Base-by-base conservation (phyloP, 2,329 filamentous ascomycete species). In the Pestalotiopsis fici region DNA sequence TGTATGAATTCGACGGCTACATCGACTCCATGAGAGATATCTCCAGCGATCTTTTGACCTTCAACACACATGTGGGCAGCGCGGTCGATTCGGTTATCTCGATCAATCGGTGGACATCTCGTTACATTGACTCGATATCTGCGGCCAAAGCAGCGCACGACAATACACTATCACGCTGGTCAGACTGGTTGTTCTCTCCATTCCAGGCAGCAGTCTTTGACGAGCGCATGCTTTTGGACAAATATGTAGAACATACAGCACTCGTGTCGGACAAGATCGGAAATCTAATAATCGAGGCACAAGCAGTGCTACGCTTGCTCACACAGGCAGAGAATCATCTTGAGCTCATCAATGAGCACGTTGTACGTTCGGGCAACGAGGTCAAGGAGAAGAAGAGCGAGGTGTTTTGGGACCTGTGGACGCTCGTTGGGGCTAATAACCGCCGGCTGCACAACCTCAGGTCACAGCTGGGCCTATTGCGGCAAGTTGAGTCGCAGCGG, bases 1-100 rank as follows among this genome's bases (percentile, higher is more conserved):
- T 93, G 4, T 84, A 90, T 25, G 93, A 95, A 76, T 92, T 97
- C 66, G 88, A 92, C 69, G 88, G 88, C 62, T 97, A 95, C 78
- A 88, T 96, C 71, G 88, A 91, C 11, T 89, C 88, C 0, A 90
- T 91, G 2, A 83, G 88, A 3, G 83, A 86, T 59, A 89, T 91
- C 1, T 88, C 91, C 3, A 83, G 85, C 57, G 89, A 92, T 66
- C 83, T 96, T 4, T 90, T 91, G 69, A 87, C 85, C 67, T 96
- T 95, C 84, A 95, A 95, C 79, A 89, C 88, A 0, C 90, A 91
- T 71, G 90, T 95, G 70, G 91, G 91, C 4, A 86, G 88, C 12
- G 90, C 91, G 1, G 89, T 95, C 43, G 93, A 95, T 74, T 88
- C 87, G 43, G 89, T 95, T 62, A 90, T 95, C 68, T 87, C 85